Evolutionary conservation across 495 filamentous ascomycete genomes (phyloP).

Genomic region (Talaromyces nanjingensis): DNA sequence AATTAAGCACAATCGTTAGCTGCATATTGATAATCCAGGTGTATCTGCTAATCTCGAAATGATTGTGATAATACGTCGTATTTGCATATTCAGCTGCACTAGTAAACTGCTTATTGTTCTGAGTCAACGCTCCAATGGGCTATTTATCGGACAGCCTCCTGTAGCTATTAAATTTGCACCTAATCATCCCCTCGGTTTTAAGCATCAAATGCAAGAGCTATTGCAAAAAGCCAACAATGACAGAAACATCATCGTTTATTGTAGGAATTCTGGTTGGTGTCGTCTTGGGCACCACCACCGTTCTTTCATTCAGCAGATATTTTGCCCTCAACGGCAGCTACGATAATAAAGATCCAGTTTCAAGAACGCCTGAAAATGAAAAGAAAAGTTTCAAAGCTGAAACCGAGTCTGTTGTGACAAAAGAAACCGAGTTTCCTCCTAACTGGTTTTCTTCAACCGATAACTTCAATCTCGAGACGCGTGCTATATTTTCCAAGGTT

Average conservation of each 20-base stretch:
- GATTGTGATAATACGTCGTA: neutral
- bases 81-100: neutral
- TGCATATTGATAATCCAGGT: neutral
- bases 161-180: neutral
- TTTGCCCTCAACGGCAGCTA: neutral
- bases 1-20: neutral
- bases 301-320: neutral
- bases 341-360: neutral
- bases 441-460: constrained; percentile 39
- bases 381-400: neutral
- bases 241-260: neutral
- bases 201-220: neutral
- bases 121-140: neutral
- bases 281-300: neutral
- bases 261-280: neutral
- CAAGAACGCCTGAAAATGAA: neutral
- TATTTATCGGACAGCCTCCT: neutral
- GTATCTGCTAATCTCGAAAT: neutral
- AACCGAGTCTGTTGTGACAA: constrained; percentile 16
- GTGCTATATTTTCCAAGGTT: constrained; percentile 46
- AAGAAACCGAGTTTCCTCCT: constrained; percentile 33
- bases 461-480: constrained; percentile 44
- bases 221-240: neutral
- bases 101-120: neutral
- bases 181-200: neutral